Evolutionary conservation across 73 alveolate genomes (phyloP), one percentile per base, ranked within the genome.

Genomic region (Paramecium octaurelia): DNA sequence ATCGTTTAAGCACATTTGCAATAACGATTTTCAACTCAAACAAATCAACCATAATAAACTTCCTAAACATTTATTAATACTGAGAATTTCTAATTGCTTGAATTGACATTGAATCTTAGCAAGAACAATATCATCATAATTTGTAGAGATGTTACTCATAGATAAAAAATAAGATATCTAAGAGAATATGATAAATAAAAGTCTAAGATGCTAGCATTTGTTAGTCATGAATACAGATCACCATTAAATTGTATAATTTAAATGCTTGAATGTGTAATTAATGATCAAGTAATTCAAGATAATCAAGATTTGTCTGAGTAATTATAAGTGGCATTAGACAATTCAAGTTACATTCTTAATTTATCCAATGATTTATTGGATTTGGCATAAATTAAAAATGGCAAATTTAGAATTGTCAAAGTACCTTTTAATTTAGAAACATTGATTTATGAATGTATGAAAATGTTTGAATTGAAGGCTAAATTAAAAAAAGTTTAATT

Each of bases 281-380:
- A 9, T 70, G 31, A 29, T 70, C 6, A 70, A 6, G 9, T 18
- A 24, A 59, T 59, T 24, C 6, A 59, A 29, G 77, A 59, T 20
- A 59, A 59, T 29, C 23, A 9, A 24, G 77, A 59, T 59, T 24
- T 59, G 16, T 20, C 16, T 8, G 46, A 88, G 27, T 69, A 69
- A 18, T 29, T 88, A 23, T 38, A 88, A 43, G 70, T 71, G 10
- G 93, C 93, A 12, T 71, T 68, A 21, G 86, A 69, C 24, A 88
- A 70, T 71, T 40, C 93, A 8, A 38, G 44, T 31, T 88, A 88
- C 42, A 54, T 88, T 16, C 60, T 88, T n/a, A 69, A 80, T 68
- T 46, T 88, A 14, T 88, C 93, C 7, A 88, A 88, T 70, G 93
- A 88, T 27, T 71, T 88, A 21, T 43, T 88, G 34, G 93, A 88